Conservation (phyloP, 176 grass and related monocot genomes). For the Melocanna baccifera region DNA sequence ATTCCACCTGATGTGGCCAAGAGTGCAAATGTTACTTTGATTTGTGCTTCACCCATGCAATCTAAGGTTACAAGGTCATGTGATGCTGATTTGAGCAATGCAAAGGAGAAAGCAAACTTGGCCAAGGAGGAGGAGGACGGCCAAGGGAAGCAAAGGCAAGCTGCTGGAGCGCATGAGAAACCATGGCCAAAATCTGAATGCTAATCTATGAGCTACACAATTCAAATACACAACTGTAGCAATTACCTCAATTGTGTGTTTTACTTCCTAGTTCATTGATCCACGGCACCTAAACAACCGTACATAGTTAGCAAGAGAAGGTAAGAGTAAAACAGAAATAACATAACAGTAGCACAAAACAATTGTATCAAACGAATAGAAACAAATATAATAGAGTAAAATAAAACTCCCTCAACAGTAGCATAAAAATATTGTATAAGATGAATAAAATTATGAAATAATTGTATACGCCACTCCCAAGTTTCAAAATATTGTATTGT, state of each 20-base stretch:
- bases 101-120: no score
- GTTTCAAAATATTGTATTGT: neutral
- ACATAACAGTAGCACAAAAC: constrained; percentile 5
- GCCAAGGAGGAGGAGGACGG: no score
- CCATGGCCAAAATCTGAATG: neutral
- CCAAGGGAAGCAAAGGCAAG: no score
- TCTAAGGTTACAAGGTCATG: no score
- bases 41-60: no score
- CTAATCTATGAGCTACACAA: neutral
- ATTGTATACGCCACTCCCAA: neutral
- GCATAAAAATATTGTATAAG: neutral
- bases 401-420: neutral
- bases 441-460: constrained; percentile 8
- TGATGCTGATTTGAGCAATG: no score
- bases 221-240: neutral
- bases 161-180: no score
- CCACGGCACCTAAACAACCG: constrained; percentile 80
- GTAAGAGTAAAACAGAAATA: constrained; percentile 24
- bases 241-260: constrained; percentile 17
- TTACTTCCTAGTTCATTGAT: constrained; percentile 84
- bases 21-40: no score
- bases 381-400: constrained; percentile 7
- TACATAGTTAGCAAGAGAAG: constrained; percentile 20
- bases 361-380: neutral
- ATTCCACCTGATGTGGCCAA: no score